Conservation (phyloP, 2,329 filamentous ascomycete genomes). For the Talaromyces albobiverticillius region DNA sequence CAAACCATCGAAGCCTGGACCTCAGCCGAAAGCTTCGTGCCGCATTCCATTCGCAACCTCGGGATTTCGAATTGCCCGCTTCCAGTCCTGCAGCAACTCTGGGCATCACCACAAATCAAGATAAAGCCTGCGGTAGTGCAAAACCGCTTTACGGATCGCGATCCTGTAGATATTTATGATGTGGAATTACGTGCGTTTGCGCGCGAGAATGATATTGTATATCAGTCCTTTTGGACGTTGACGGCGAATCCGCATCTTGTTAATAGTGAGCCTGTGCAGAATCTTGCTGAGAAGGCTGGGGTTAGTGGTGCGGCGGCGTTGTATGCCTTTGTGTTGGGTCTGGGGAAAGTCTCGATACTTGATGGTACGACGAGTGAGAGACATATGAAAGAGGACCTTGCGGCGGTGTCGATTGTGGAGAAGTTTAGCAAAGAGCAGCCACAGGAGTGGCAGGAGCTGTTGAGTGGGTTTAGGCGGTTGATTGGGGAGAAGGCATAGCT, state of each 20-base stretch:
- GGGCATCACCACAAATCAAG: conserved; percentile 35
- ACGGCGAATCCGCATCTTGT: conserved; percentile 57
- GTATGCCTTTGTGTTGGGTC: conserved; percentile 55
- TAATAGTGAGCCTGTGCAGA: conserved; percentile 45
- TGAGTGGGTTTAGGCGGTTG: conserved; percentile 48
- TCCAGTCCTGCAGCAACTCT: conserved; percentile 54
- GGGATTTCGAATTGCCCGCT: conserved; percentile 75
- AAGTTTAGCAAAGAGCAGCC: conserved; percentile 46
- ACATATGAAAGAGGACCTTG: conserved; percentile 54
- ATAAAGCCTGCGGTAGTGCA: conserved; percentile 66
- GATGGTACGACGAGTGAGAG: conserved; percentile 55
- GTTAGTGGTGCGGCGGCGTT: conserved; percentile 50
- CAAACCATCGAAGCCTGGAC: conserved; percentile 65
- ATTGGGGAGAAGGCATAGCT: too few species aligned
- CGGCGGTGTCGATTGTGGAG: conserved; percentile 40
- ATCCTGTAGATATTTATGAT: conserved; percentile 62
- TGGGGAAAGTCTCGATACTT: conserved; percentile 50
- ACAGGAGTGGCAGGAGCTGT: conserved; percentile 49
- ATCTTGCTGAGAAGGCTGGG: conserved; percentile 45
- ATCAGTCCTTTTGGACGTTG: conserved; percentile 62
- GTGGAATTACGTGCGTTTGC: conserved; percentile 58
- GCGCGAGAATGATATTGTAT: conserved; percentile 50
- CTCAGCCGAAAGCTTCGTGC: conserved; percentile 64
- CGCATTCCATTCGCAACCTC: conserved; percentile 60
- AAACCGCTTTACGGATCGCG: conserved; percentile 77